Conservation (phyloP, 768 basidiomycete genomes). For the Rhizopogon rudus region DNA sequence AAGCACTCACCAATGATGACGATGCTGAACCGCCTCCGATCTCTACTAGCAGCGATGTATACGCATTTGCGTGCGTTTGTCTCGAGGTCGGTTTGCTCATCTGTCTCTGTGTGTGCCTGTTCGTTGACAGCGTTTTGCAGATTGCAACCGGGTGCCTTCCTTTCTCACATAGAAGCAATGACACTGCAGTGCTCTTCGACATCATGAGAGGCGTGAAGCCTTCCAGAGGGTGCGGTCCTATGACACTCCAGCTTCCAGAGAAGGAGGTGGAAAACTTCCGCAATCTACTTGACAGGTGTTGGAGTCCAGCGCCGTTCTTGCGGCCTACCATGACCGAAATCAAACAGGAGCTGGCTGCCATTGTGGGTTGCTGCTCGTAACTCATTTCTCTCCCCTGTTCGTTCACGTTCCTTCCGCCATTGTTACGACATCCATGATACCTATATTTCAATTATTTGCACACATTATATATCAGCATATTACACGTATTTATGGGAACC, state of each 20-base stretch:
- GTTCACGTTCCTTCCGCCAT: neutral
- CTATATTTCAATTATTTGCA: conserved; percentile 1
- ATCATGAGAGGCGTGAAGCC: conserved; percentile 49
- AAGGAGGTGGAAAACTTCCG: conserved; percentile 34
- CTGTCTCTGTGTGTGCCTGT: neutral
- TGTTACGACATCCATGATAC: conserved; percentile 1
- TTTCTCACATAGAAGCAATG: conserved; percentile 48
- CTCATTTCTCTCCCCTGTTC: neutral
- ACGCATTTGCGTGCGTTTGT: conserved; percentile 55
- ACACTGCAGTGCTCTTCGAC: conserved; percentile 51
- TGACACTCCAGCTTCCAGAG: conserved; percentile 11
- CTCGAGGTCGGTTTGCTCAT: conserved; percentile 41
- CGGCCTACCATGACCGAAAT: conserved; percentile 43
- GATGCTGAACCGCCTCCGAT: conserved; percentile 35
- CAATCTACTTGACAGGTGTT: conserved; percentile 41
- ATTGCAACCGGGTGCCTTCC: conserved; percentile 48
- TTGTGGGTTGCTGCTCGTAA: conserved; percentile 6
- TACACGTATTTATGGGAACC: neutral
- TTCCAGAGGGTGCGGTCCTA: conserved; percentile 24
- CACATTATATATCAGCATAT: neutral
- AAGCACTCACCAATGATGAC: conserved; percentile 45
- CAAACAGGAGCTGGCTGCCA: conserved; percentile 8
- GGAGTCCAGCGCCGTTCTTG: conserved; percentile 31
- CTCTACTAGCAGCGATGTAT: conserved; percentile 53
- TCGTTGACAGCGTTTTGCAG: conserved; percentile 21